phyloP scores from a whole-genome alignment of 306 rosid species.

The Gynostemma pentaphyllum region DNA sequence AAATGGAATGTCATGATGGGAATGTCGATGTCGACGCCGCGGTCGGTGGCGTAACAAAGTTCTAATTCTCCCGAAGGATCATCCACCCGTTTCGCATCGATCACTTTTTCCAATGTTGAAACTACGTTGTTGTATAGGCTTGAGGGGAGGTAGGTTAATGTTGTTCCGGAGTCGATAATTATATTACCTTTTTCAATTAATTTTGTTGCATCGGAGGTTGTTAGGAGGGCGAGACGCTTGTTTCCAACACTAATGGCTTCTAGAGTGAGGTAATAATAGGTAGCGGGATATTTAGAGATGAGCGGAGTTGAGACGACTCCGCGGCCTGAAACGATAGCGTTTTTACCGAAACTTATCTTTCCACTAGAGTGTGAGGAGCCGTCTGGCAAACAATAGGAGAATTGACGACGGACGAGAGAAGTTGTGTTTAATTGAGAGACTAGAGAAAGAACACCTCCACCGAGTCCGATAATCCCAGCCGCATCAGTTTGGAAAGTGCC shows the following conservation, averaged over 20 bases:
- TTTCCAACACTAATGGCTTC: slow-evolving; percentile 41
- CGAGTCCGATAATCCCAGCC: slow-evolving; percentile 48
- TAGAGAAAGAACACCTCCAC: slow-evolving; percentile 36
- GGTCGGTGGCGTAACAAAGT: slow-evolving; percentile 23
- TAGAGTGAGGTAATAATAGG: slow-evolving; percentile 26
- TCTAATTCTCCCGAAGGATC: slow-evolving; percentile 23
- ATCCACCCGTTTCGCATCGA: slow-evolving; percentile 12
- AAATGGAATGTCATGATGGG: slow-evolving; percentile 41
- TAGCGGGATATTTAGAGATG: background rate
- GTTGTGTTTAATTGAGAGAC: slow-evolving; percentile 31
- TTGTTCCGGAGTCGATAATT: slow-evolving; percentile 47
- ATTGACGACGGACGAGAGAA: slow-evolving; percentile 8
- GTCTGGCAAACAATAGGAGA: slow-evolving; percentile 42
- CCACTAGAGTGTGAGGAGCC: background rate
- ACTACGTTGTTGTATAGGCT: slow-evolving; percentile 16
- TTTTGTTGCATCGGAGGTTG: background rate
- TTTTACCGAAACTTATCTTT: slow-evolving; percentile 36
- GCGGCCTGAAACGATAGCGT: slow-evolving; percentile 13
- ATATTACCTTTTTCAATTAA: slow-evolving; percentile 22
- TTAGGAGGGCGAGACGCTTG: slow-evolving; percentile 11
- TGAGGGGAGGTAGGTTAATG: slow-evolving; percentile 21
- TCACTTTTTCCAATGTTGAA: slow-evolving; percentile 11
- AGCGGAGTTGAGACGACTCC: slow-evolving; percentile 26
- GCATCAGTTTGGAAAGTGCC: slow-evolving; percentile 32
- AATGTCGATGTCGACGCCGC: background rate